Base-by-base conservation (phyloP, 2,329 filamentous ascomycete genomes). In the Rhynchosporium graminicola region DNA sequence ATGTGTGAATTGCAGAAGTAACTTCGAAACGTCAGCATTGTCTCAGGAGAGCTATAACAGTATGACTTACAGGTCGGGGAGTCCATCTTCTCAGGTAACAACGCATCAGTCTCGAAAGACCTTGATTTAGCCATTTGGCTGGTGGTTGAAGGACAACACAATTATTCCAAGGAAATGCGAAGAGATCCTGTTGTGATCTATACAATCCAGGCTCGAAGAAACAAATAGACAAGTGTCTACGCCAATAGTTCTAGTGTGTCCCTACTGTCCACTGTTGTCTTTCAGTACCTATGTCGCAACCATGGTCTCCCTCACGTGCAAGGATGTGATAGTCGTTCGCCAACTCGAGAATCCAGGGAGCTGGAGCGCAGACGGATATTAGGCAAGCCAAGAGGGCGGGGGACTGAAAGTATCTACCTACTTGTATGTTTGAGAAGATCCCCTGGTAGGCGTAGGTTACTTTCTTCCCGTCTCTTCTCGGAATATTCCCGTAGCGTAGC, bases 61-160 rank as follows among this genome's bases (percentile, higher is more conserved):
- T 12, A 42, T 20, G 20, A 20, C 60, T 40, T 28, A 62, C 60
- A 55, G 43, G 48, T 48, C 9, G 60, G 43, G 10, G 56, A 45
- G 9, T 64, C 64, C 64, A 67, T 67, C 52, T 68, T 68, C 48
- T 66, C 67, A 31, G 46, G 42, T 8, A 67, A 31, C 52, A 67
- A 58, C 36, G 60, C 61, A 15, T 20, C 42, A 6, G 51, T 51
- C 60, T 68, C 67, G 36, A 54, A 31, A 26, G 28, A 15, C 38
- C 60, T 13, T 42, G 51, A 36, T 9, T 1, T 15, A 33, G 51
- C 59, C 67, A 70, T 69, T 57, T 12, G 3, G 26, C 20, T 38
- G 9, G 7, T 20, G 1, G 4, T 13, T n/a, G 4, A 55, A 6
- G 2, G 46, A 6, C 26, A 40, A 15, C 3, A 57, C 7, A 46